These are phyloP conservation scores for Penicillium cataractarum DNA, from an alignment of 495 filamentous ascomycete species.

Conservation along the genomic window DNA sequence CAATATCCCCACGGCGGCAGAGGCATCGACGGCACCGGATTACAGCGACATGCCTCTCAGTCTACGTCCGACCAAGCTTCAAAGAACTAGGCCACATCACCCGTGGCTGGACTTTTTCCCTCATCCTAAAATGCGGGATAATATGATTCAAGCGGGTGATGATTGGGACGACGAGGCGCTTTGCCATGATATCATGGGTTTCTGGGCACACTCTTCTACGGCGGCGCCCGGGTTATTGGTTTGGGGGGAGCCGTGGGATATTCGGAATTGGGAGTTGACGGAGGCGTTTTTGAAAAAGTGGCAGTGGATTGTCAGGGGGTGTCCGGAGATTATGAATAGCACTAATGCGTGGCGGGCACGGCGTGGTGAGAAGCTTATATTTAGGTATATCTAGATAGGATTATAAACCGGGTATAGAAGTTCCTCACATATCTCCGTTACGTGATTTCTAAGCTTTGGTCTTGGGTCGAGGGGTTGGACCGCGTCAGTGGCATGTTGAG, in stretches of 20 bases:
- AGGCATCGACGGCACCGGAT: conserved; percentile 4
- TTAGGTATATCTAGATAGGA: conserved; percentile 39
- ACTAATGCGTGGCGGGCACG: conserved; percentile 54
- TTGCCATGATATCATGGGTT: conserved; percentile 51
- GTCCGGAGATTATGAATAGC: conserved; percentile 47
- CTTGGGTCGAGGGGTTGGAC: neutral
- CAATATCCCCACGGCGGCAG: conserved; percentile 10
- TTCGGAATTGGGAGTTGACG: conserved; percentile 53
- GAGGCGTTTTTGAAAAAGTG: conserved; percentile 54
- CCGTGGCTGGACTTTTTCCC: conserved; percentile 61
- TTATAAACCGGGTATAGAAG: neutral
- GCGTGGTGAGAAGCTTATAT: conserved; percentile 52
- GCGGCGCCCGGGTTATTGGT: conserved; percentile 47
- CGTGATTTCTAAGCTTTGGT: neutral
- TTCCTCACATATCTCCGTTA: neutral
- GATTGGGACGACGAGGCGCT: conserved; percentile 50
- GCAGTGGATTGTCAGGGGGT: conserved; percentile 55
- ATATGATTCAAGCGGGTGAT: conserved; percentile 46
- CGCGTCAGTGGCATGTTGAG: neutral
- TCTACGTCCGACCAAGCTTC: conserved; percentile 52
- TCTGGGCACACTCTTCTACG: conserved; percentile 38
- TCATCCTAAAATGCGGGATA: conserved; percentile 52
- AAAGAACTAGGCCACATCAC: conserved; percentile 46
- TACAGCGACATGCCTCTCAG: conserved; percentile 35
- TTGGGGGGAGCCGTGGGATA: conserved; percentile 55